Percentiles rank a stretch among this genome's conserved stretches.
Conservation (phyloP, 441 rosid genomes). For the Kokia cookei region DNA sequence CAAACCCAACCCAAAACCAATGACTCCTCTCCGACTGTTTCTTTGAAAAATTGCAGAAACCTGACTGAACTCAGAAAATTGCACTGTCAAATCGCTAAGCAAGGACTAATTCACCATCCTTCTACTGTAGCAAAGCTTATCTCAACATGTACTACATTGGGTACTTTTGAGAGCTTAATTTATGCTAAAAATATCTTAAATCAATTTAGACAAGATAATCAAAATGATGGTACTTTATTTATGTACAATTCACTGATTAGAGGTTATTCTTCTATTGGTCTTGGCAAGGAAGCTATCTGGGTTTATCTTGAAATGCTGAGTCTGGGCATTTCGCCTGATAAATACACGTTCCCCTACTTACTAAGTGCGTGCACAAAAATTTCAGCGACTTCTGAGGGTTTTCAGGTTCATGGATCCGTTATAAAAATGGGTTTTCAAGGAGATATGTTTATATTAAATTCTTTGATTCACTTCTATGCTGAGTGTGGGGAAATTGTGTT, state of each 20-base stretch:
- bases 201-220: slow-evolving; percentile 25
- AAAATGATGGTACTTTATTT: slow-evolving; percentile 34
- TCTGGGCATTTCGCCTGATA: slow-evolving; percentile 45
- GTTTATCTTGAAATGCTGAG: slow-evolving; percentile 37
- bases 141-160: slow-evolving; percentile 36
- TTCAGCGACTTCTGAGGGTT: slow-evolving; percentile 29
- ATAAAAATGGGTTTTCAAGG: slow-evolving; percentile 38
- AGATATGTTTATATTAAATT: slow-evolving; percentile 49
- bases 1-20: slow-evolving; percentile 9
- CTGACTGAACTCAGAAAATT: slow-evolving; percentile 34
- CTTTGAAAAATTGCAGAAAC: slow-evolving; percentile 32
- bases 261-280: slow-evolving; percentile 43
- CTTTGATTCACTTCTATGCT: slow-evolving; percentile 49
- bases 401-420: slow-evolving; percentile 57
- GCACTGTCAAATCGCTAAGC: slow-evolving; percentile 36
- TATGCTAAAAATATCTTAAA: slow-evolving; percentile 46
- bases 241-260: slow-evolving; percentile 60
- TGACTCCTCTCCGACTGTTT: slow-evolving; percentile 12
- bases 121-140: slow-evolving; percentile 27
- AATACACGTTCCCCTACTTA: slow-evolving; percentile 58
- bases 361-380: slow-evolving; percentile 58
- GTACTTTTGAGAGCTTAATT: slow-evolving; percentile 43
- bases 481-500: slow-evolving; percentile 43
- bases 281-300: slow-evolving; percentile 36
- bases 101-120: slow-evolving; percentile 19